A percentile compares a stretch with the other conserved stretches of the same genome.
phyloP scores from a whole-genome alignment of 2,329 filamentous ascomycete genomes.

The Phyllosticta citrichinensis region DNA sequence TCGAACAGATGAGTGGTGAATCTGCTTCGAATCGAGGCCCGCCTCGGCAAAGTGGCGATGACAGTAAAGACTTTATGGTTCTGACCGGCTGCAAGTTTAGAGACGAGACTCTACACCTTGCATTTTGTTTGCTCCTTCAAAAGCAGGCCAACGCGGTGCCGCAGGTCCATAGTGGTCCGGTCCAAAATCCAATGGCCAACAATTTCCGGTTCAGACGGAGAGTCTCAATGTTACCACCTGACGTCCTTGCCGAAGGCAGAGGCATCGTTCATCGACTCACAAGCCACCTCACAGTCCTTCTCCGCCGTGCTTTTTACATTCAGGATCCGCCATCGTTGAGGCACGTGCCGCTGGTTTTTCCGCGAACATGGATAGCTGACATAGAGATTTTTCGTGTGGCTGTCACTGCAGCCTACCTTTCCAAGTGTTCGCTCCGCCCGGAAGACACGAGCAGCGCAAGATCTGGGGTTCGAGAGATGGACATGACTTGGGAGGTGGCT shows the following conservation, averaged over 20 bases:
- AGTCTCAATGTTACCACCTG: neutral
- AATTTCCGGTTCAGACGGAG: neutral
- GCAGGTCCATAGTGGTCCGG: neutral
- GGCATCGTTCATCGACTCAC: conserved; percentile 1
- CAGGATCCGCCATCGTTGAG: neutral
- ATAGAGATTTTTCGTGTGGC: conserved; percentile 5
- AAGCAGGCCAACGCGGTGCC: neutral
- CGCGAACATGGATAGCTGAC: conserved; percentile 1
- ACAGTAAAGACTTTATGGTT: neutral
- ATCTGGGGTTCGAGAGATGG: neutral
- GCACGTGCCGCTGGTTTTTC: conserved; percentile 4
- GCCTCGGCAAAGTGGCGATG: neutral
- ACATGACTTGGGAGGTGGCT: conserved; percentile 8
- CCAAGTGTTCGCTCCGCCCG: neutral
- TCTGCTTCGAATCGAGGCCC: neutral
- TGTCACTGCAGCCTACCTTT: conserved; percentile 4
- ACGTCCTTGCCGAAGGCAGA: conserved; percentile 5
- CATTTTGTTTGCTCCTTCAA: conserved; percentile 3
- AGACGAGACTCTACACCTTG: conserved; percentile 8
- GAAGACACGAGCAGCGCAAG: neutral
- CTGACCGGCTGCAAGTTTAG: conserved; percentile 5
- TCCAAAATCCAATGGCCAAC: neutral
- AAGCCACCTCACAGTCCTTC: neutral
- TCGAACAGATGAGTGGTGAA: neutral
- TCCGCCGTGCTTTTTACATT: conserved; percentile 4